Base-by-base conservation (phyloP, 2,329 filamentous ascomycete species). In the Sarocladiaceae sp. region DNA sequence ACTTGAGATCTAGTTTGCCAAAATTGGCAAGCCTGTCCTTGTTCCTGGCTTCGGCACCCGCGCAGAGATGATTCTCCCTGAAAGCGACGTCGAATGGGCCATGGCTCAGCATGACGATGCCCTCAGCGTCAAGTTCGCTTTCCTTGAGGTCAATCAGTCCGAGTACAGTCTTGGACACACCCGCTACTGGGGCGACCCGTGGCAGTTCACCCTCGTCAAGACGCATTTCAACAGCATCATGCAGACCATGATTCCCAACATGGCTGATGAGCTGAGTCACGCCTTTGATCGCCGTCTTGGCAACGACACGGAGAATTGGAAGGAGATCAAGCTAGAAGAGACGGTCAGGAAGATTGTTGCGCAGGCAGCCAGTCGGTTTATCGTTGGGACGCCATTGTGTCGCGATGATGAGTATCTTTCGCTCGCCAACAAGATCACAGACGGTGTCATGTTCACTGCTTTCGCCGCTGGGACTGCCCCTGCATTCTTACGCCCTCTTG, bases 11-110 rank as follows among this genome's bases (percentile, higher is more conserved):
- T 20, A 72, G 65, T 70, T 69, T 46, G 54, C 58, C 19, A 70
- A 70, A 37, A 59, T 61, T 13, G 66, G 65, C n/a, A 58, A 59
- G 26, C 53, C 66, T 0, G 68, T 70, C 2, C 53, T 72, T 2
- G 44, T 70, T 6, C 68, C 68, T 0, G 63, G 64, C 4, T 53
- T 68, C 6, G 64, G 61, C 2, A 56, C 63, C 23, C 61, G 62
- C 18, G 58, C 60, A 32, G 67, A 70, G 47, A 51, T 70, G n/a
- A 58, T 70, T 33, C 50, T 73, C n/a, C 69, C 69, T 0, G 54
- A 56, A 5, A 61, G 50, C 31, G 55, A 61, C 1, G 55, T 72
- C 56, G 56, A 60, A 26, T 71, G 68, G 67, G 50, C 63, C 2
- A 48, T 62, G 6, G 50, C 55, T 2, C 69, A 70, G 42, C 66